A percentile compares a stretch with the other conserved stretches of the same genome.
These are phyloP conservation scores for Kappamyces sp. DNA, from an alignment of 192 early-diverging fungal species.

Conservation along the genomic window DNA sequence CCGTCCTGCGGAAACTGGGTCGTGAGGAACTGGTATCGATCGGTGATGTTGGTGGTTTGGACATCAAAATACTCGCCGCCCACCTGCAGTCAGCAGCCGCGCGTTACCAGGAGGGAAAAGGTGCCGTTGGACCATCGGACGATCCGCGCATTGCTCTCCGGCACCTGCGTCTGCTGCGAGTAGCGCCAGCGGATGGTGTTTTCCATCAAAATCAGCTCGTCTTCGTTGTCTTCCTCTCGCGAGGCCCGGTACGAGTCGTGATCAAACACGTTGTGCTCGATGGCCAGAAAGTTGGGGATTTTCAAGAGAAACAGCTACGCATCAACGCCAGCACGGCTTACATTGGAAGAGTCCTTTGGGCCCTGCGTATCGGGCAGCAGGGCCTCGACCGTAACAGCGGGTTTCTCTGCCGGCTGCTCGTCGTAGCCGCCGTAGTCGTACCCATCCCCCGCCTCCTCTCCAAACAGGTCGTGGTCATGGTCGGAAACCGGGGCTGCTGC, in stretches of 20 bases:
- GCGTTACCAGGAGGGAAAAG: slow-evolving; percentile 50
- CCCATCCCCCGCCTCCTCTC: not conserved
- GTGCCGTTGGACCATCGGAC: slow-evolving; percentile 74
- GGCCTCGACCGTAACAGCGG: slow-evolving; percentile 3
- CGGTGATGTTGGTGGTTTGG: slow-evolving; percentile 38
- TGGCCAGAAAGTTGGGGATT: slow-evolving; percentile 62
- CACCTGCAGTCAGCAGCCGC: slow-evolving; percentile 16
- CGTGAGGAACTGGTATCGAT: slow-evolving; percentile 58
- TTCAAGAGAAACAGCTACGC: slow-evolving; percentile 29
- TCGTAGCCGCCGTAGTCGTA: not conserved
- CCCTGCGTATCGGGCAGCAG: slow-evolving; percentile 2
- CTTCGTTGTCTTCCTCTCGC: slow-evolving; percentile 34
- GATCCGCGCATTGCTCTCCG: slow-evolving; percentile 49
- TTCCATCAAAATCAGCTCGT: slow-evolving; percentile 50
- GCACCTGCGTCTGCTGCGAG: slow-evolving; percentile 12
- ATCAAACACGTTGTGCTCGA: slow-evolving; percentile 62
- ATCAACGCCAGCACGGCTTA: not conserved
- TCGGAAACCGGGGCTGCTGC: not conserved
- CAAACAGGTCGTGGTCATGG: not conserved
- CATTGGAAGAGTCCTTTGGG: slow-evolving; percentile 7
- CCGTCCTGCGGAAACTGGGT: slow-evolving; percentile 46
- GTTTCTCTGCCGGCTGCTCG: not conserved
- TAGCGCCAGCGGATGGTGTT: slow-evolving; percentile 75
- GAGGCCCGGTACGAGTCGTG: slow-evolving; percentile 33
- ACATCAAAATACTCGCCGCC: slow-evolving; percentile 73